phyloP scores from a whole-genome alignment of 2,329 filamentous ascomycete species.

The Dactylonectria macrodidyma region DNA sequence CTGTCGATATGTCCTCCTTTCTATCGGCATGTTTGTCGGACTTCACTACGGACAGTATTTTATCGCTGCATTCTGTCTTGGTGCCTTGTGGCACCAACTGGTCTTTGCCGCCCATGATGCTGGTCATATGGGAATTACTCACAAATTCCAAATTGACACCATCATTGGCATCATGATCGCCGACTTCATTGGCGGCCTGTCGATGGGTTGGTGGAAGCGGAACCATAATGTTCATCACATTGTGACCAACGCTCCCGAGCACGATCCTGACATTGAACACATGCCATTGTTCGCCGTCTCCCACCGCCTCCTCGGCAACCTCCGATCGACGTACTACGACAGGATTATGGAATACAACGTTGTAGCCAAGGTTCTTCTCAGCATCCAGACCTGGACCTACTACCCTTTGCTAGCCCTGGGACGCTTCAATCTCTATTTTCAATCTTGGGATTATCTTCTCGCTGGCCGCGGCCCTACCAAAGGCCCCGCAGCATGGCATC shows the following conservation, averaged over 20 bases:
- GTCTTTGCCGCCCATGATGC: slow-evolving; percentile 96
- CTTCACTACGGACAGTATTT: slow-evolving; percentile 77
- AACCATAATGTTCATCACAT: slow-evolving; percentile 98
- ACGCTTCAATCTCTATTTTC: slow-evolving; percentile 87
- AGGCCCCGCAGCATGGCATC: slow-evolving; percentile 86
- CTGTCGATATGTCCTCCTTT: slow-evolving; percentile 78
- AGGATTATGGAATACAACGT: slow-evolving; percentile 84
- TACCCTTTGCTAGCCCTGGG: slow-evolving; percentile 86
- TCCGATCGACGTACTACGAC: slow-evolving; percentile 88
- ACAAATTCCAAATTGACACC: slow-evolving; percentile 86
- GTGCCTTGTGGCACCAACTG: slow-evolving; percentile 93
- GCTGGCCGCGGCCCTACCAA: slow-evolving; percentile 79
- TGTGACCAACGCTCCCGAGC: slow-evolving; percentile 94
- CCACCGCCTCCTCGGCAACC: slow-evolving; percentile 80
- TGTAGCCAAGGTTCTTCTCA: slow-evolving; percentile 78
- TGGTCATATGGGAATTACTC: slow-evolving; percentile 97
- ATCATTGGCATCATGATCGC: slow-evolving; percentile 92
- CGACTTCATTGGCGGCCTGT: slow-evolving; percentile 90
- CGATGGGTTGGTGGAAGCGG: slow-evolving; percentile 96
- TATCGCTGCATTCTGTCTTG: slow-evolving; percentile 81
- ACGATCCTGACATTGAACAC: slow-evolving; percentile 95
- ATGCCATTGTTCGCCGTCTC: slow-evolving; percentile 91
- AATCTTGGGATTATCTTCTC: slow-evolving; percentile 85
- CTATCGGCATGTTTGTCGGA: slow-evolving; percentile 72
- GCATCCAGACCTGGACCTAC: slow-evolving; percentile 86